phyloP scores from a whole-genome alignment of 306 rosid species.

The Styphnolobium japonicum region DNA sequence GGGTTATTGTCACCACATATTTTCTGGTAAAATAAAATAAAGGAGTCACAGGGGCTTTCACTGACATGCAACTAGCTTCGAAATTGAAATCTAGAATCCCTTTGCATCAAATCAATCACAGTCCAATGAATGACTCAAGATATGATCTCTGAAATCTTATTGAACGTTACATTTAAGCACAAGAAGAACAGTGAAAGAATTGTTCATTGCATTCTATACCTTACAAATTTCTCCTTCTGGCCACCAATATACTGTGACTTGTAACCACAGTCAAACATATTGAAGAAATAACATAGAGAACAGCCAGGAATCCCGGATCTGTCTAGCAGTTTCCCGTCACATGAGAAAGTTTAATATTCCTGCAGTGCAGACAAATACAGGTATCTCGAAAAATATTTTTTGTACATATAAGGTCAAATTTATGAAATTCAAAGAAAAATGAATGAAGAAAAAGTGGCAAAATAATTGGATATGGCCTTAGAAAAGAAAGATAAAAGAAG shows the following conservation, averaged over 20 bases:
- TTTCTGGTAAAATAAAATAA: too few relatives aligned
- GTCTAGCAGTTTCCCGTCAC: conserved; percentile 20
- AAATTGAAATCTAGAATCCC: neutral
- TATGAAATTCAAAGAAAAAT: neutral
- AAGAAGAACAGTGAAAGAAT: neutral
- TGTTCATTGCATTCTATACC: conserved; percentile 28
- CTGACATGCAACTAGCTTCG: neutral
- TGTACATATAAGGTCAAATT: neutral
- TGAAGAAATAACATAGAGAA: conserved; percentile 33
- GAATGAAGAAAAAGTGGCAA: neutral
- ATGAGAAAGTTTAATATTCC: neutral
- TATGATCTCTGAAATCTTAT: neutral
- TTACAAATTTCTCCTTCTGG: conserved; percentile 55
- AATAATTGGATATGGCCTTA: neutral
- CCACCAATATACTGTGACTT: conserved; percentile 50
- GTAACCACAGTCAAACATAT: conserved; percentile 48
- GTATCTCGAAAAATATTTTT: neutral
- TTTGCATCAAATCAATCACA: neutral
- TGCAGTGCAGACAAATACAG: neutral
- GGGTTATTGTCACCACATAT: neutral
- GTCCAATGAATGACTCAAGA: neutral
- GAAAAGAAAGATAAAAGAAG: neutral
- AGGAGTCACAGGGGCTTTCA: neutral
- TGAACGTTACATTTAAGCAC: neutral
- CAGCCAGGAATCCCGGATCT: conserved; percentile 12